Base-by-base conservation (phyloP, 2,329 filamentous ascomycete species). In the Aureobasidium sp. region DNA sequence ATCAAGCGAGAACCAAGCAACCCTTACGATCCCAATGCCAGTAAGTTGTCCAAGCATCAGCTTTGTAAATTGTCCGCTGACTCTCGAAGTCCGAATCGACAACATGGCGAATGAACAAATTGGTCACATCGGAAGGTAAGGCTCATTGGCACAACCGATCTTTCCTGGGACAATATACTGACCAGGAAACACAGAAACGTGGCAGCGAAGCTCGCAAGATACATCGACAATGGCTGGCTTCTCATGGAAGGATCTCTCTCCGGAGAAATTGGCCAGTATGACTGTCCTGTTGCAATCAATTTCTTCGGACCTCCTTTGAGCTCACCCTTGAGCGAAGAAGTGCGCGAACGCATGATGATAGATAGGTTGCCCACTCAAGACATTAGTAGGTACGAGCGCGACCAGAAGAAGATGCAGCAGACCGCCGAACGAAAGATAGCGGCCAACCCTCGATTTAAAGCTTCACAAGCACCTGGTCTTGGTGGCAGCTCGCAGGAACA, bases 101-200 rank as follows among this genome's bases (percentile, higher is more conserved):
- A 95, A 94, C 72, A 89, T 92, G 15, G 82, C 88, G 69, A 82
- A 84, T 17, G 72, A 74, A 8, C 90, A 95, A 69, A 89, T 96
- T 67, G 91, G 91, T 0, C 90, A 96, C 73, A 78, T 96, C 44
- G 87, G 89, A 7, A 27, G 53, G 53, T 57, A 47, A 37, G 41
- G 17, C 29, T 6, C 12, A 9, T 14, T 25, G n/a, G 9, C 20
- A 39, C 34, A 34, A 27, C 7, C 34, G 25, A 52, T 12, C 6
- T 27, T 5, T 15, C 20, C 8, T 17, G 7, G 9, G n/a, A 29
- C 39, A 17, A 17, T 2, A n/a, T 3, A 45, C 53, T 57, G 12
- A 57, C 8, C 9, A 27, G 17, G 3, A 22, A 37, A 5, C 20
- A 11, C 53, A 79, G 84, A 14, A 78, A 75, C 1, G 70, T 90